A percentile compares a stretch with the other conserved stretches of the same genome.
phyloP scores from a whole-genome alignment of 768 basidiomycete species.

The Boletales sp. region DNA sequence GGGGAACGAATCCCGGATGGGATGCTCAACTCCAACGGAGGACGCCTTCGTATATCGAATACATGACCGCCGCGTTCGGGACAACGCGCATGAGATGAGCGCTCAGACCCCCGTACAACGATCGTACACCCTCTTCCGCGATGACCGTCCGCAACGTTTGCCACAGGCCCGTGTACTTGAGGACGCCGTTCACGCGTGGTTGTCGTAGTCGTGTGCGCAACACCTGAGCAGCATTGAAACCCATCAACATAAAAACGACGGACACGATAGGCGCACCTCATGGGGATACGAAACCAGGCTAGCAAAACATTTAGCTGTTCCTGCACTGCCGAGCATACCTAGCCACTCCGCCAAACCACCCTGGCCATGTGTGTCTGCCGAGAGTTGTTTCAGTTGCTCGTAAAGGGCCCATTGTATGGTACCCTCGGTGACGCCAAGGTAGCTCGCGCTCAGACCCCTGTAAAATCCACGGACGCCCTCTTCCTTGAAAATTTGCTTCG shows the following conservation, averaged over 20 bases:
- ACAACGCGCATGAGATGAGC: slow-evolving; percentile 97
- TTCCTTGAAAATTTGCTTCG: slow-evolving; percentile 69
- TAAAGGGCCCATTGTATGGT: slow-evolving; percentile 98
- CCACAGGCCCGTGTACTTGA: slow-evolving; percentile 81
- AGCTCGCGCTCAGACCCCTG: slow-evolving; percentile 91
- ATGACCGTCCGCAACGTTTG: slow-evolving; percentile 86
- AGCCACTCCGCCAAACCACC: slow-evolving; percentile 65
- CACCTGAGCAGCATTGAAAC: slow-evolving; percentile 47
- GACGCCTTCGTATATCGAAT: slow-evolving; percentile 86
- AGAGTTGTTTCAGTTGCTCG: slow-evolving; percentile 81
- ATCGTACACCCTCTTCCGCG: slow-evolving; percentile 82
- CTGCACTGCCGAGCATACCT: slow-evolving; percentile 86
- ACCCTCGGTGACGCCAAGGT: slow-evolving; percentile 92
- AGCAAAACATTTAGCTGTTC: slow-evolving; percentile 90
- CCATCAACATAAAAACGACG: neutral
- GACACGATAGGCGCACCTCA: slow-evolving; percentile 55
- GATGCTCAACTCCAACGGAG: slow-evolving; percentile 50
- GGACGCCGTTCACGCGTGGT: slow-evolving; percentile 69
- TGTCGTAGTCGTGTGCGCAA: slow-evolving; percentile 91
- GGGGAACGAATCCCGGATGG: neutral
- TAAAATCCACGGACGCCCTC: slow-evolving; percentile 90
- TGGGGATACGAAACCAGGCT: slow-evolving; percentile 97
- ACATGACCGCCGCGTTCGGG: slow-evolving; percentile 97
- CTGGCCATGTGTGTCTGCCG: slow-evolving; percentile 47
- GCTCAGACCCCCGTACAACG: slow-evolving; percentile 87